Evolutionary conservation across 225 moss, liverwort and hornwort species (phyloP).

Genomic region (Pseudoscleropodium purum): DNA sequence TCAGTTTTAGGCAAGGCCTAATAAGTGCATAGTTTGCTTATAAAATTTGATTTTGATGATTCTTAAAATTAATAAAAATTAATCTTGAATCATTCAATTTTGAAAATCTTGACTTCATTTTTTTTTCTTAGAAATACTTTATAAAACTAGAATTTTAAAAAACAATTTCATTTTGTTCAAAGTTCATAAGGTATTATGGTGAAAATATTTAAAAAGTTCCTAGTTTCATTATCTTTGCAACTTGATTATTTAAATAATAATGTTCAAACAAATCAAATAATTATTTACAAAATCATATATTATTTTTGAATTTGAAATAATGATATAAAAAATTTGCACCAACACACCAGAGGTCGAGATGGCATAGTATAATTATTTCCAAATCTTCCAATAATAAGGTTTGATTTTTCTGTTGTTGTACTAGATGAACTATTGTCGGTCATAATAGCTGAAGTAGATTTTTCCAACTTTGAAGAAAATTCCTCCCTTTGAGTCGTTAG

Average conservation of each 20-base stretch:
- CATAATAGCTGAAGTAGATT: neutral
- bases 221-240: neutral
- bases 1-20: neutral
- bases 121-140: neutral
- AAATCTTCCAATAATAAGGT: neutral
- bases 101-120: neutral
- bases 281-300: neutral
- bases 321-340: neutral
- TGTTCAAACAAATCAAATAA: neutral
- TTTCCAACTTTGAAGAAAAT: constrained; percentile 10
- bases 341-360: constrained; percentile 16
- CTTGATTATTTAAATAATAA: neutral
- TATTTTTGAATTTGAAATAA: neutral
- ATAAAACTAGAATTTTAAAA: neutral
- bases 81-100: neutral
- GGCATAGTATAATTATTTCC: constrained; percentile 4
- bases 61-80: neutral
- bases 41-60: neutral
- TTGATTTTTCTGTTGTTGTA: neutral
- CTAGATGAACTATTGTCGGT: neutral
- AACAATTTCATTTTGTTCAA: neutral
- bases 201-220: neutral
- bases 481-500: neutral
- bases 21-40: neutral
- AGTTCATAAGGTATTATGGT: neutral